Base-by-base conservation (phyloP, 2,329 filamentous ascomycete species). In the Myriosclerotinia duriaeana region DNA sequence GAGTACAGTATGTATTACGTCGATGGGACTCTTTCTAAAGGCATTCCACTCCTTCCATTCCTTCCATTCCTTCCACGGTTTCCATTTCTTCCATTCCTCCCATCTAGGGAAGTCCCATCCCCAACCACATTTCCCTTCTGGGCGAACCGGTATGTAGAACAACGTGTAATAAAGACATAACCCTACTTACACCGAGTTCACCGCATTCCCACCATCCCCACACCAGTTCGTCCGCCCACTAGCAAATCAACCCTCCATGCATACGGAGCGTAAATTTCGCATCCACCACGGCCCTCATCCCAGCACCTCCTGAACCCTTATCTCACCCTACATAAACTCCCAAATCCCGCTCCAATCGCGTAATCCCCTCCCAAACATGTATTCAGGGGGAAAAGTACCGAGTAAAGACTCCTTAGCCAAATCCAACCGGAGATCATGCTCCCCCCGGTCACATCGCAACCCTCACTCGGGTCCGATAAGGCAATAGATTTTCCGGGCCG, bases 181-280 rank as follows among this genome's bases (percentile, higher is more conserved):
- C 26, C 22, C n/a, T 34, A 46, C 11, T 30, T 46, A 59, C 40
- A 59, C 55, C 55, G 55, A 59, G 55, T 59, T 46, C 55, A 46
- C 38, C 17, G 4, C 26, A 42, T n/a, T 20, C 22, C 38, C 22
- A 22, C 50, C 22, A 7, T 11, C 3, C 7, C 26, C 50, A 30
- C 11, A 53, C 26, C 52, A 53, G 26, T 53, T 53, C 15, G 15
- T 34, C 6, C 52, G 9, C 2, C 26, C 7, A 5, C 15, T 17
- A 17, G 34, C 52, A 20, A 34, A 34, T 34, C 30, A 34, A 53
- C 52, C 52, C 52, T 53, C 26, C 26, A 20, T 53, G 52, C 52
- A 53, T 34, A 53, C 52, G 26, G 52, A 53, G 26, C 17, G 7
- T 34, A 53, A 53, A 34, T 5, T 5, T 34, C 30, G 5, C 4